phyloP scores from a whole-genome alignment of 2,329 filamentous ascomycete genomes.

The Pseudogymnoascus sp. region DNA sequence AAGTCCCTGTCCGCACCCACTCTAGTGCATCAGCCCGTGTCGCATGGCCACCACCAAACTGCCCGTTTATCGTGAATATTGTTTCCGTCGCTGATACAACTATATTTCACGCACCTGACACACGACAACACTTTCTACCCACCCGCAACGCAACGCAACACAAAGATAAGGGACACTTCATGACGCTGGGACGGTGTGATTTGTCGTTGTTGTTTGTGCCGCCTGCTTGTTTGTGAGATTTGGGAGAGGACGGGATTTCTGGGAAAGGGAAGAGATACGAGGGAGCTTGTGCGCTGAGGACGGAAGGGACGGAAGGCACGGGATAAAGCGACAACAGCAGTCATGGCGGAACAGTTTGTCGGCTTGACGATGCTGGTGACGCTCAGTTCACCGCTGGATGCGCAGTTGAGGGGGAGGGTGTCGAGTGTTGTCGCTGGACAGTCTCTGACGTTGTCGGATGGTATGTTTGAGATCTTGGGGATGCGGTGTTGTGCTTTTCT shows the following conservation, averaged over 20 bases:
- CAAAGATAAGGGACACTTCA: neutral
- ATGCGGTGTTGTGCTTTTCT: neutral
- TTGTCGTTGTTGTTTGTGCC: neutral
- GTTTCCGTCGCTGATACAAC: neutral
- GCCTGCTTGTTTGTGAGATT: neutral
- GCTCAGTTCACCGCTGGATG: constrained; percentile 26
- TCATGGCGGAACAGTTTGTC: constrained; percentile 29
- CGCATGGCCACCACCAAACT: neutral
- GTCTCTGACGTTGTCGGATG: constrained; percentile 29
- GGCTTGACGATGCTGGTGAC: constrained; percentile 32
- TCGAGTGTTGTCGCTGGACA: constrained; percentile 28
- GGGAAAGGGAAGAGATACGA: neutral
- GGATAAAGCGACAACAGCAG: neutral
- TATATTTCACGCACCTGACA: neutral
- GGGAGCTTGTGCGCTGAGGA: neutral
- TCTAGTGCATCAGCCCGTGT: neutral
- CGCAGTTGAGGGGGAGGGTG: constrained; percentile 28
- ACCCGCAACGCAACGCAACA: neutral
- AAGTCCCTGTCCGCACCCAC: neutral
- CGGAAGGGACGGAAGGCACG: neutral
- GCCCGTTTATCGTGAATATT: neutral
- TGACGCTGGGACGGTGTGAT: neutral
- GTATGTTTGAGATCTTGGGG: constrained; percentile 16
- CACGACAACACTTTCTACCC: neutral
- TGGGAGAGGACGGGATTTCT: neutral